Base-by-base conservation (phyloP, 495 filamentous ascomycete species). In the Penicillium nucicola region DNA sequence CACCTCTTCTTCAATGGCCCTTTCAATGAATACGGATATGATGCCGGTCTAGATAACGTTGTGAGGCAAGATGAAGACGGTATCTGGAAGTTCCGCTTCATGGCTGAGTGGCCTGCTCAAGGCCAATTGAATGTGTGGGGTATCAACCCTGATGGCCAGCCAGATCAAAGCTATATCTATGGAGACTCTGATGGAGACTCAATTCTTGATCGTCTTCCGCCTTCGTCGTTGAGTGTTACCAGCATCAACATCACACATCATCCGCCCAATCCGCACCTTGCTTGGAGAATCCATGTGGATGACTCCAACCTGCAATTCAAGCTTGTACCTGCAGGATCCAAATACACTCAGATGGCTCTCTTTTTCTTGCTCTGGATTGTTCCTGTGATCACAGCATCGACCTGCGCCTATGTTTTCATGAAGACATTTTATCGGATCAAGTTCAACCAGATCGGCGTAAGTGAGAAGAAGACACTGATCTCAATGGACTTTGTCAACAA, bases 121-220 rank as follows among this genome's bases (percentile, higher is more conserved):
- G 83, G 83, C 52, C 82, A 85, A 51, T 66, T 87, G 50, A 88
- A 86, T 54, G 70, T 82, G 2, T 88, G 85, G 85, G 85, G 85
- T 33, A 82, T 85, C 55, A 84, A 87, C 54, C 76, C 77, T 0
- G 78, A 86, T 63, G 82, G 84, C 13, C 67, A 80, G 54, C 84
- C 85, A 3, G 84, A 87, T 53, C 66, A 81, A 42, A 76, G 75
- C 13, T 76, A 69, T 28, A 71, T 85, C 4, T 78, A 73, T 44
- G 84, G 84, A 25, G 84, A 87, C 54, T 75, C 82, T 5, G 78
- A 88, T 55, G 72, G 70, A 10, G 78, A 88, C 58, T 71, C 70
- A 1, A 71, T 87, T 9, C 60, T 88, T 14, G 85, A 88, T 55
- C 80, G 82, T 30, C 70, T 87, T 14, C 80, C 84, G 1, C 84